A percentile compares a stretch with the other conserved stretches of the same genome.
Evolutionary conservation across 1,139 yeast genomes (phyloP).

Genomic region (Candida dubliniensis): DNA sequence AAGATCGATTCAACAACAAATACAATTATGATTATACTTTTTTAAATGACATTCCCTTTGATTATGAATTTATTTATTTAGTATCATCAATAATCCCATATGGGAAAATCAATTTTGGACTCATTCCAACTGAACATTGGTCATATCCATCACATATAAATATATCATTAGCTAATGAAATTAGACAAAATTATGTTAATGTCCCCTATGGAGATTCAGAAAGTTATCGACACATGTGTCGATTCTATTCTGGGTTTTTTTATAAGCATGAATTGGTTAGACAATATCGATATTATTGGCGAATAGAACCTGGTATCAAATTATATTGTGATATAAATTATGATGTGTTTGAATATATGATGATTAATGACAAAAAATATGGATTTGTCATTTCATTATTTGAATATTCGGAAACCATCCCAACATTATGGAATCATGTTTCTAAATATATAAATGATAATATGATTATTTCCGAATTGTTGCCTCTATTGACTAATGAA

Average conservation of each 20-base stretch:
- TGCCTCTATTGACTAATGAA: conserved; percentile 14
- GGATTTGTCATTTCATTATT: conserved; percentile 32
- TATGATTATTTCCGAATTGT: conserved; percentile 16
- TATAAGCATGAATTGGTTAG: conserved; percentile 30
- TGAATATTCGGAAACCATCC: conserved; percentile 36
- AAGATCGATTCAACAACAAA: conserved; percentile 66
- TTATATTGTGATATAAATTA: conserved; percentile 29
- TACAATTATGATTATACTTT: conserved; percentile 43
- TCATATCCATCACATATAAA: conserved; percentile 31
- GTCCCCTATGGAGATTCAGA: conserved; percentile 32
- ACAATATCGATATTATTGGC: conserved; percentile 37
- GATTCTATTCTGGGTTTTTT: conserved; percentile 37
- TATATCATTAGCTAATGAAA: conserved; percentile 19
- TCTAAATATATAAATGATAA: conserved; percentile 18
- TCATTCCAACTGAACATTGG: conserved; percentile 32
- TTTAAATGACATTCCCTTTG: conserved; percentile 34
- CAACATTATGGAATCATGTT: conserved; percentile 30
- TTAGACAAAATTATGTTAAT: conserved; percentile 12
- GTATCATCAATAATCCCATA: conserved; percentile 22
- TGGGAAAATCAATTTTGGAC: conserved; percentile 31
- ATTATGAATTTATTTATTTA: conserved; percentile 23
- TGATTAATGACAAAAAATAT: conserved; percentile 21
- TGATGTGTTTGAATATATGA: conserved; percentile 31
- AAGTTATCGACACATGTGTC: conserved; percentile 40
- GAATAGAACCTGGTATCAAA: conserved; percentile 35